Evolutionary conservation across 2,329 filamentous ascomycete species (phyloP).

Genomic region (Alternaria incomplexa): DNA sequence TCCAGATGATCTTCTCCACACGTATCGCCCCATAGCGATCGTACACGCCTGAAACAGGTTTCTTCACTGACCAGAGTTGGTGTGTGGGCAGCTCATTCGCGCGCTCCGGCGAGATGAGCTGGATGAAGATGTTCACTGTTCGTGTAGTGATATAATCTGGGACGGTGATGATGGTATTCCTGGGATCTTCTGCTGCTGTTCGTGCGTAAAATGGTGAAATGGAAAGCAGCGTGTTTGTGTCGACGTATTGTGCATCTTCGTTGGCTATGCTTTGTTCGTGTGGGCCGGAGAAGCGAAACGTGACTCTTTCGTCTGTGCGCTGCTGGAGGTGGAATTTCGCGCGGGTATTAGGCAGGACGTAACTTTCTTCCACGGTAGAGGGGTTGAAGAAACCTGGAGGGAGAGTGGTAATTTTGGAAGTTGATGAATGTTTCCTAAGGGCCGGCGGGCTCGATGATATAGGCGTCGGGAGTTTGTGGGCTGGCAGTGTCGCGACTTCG

Average conservation of each 20-base stretch:
- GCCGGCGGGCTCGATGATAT: not conserved
- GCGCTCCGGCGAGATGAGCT: not conserved
- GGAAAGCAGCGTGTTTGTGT: not conserved
- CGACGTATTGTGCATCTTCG: not conserved
- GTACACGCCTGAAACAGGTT: not conserved
- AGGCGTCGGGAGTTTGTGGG: not conserved
- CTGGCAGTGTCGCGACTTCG: not conserved
- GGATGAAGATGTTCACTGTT: conserved; percentile 5
- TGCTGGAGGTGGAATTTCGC: conserved; percentile 5
- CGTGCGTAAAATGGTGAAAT: not conserved
- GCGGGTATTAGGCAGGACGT: not conserved
- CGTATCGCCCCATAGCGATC: not conserved
- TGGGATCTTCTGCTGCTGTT: not conserved
- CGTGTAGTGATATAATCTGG: not conserved
- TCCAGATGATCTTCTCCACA: conserved; percentile 1
- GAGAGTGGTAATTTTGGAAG: not conserved
- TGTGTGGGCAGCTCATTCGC: conserved; percentile 3
- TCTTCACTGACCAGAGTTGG: conserved; percentile 1
- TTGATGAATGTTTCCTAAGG: not conserved
- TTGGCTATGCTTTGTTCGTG: not conserved
- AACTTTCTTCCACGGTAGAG: not conserved
- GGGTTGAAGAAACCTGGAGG: not conserved
- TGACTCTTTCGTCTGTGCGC: not conserved
- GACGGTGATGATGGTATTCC: not conserved
- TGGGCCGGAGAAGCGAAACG: not conserved